phyloP scores from a whole-genome alignment of 2,329 filamentous ascomycete genomes.

The Ceratocystis smalleyi region DNA sequence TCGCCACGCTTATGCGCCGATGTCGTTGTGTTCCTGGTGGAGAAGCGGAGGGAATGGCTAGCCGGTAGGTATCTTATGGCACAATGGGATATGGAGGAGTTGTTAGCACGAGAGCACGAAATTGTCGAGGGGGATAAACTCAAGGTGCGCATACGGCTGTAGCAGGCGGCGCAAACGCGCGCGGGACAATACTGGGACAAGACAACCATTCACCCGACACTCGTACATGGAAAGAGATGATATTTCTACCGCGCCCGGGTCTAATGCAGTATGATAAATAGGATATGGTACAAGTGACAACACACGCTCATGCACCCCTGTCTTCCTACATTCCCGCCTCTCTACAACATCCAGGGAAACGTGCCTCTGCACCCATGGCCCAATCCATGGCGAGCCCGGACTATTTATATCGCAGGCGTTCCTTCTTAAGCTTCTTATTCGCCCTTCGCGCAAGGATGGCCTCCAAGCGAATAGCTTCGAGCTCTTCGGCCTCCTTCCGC shows the following conservation, averaged over 20 bases:
- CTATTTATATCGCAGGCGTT: background rate
- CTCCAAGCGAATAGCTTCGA: background rate
- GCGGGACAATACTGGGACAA: too few relatives aligned
- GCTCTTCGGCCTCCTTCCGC: background rate
- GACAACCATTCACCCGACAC: background rate
- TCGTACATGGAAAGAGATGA: background rate
- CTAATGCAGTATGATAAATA: background rate
- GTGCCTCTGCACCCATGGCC: background rate
- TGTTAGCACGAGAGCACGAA: slow-evolving; percentile 28
- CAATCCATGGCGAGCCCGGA: background rate
- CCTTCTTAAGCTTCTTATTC: slow-evolving; percentile 6
- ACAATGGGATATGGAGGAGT: slow-evolving; percentile 34
- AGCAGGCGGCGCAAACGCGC: background rate
- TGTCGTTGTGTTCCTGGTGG: slow-evolving; percentile 30
- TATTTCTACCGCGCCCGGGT: background rate
- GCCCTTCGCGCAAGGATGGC: background rate
- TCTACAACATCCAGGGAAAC: background rate
- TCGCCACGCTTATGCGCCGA: slow-evolving; percentile 28
- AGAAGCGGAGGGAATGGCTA: slow-evolving; percentile 30
- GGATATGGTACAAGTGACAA: background rate
- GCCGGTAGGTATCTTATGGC: slow-evolving; percentile 29
- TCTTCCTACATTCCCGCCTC: background rate
- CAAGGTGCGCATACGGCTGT: slow-evolving; percentile 18
- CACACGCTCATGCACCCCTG: background rate
- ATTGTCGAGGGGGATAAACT: slow-evolving; percentile 24